Evolutionary conservation across 1,284 basidiomycete genomes (phyloP), one percentile per base, ranked within the genome.

Genomic region (Takashimella tepidaria): DNA sequence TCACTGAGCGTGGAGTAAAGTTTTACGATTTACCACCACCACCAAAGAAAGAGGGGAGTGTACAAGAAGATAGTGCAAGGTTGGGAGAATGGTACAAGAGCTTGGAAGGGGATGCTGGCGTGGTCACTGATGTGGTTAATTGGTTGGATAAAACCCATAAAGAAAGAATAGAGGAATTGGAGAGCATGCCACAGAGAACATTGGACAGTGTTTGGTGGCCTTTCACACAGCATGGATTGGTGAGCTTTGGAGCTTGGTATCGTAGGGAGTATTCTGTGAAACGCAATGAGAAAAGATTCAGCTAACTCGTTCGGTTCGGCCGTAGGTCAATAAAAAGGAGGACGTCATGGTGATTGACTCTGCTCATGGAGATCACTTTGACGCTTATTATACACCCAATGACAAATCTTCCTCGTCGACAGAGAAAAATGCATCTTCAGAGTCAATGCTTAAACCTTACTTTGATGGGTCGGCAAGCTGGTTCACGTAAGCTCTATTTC

Each of bases 401-500:
- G 41, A 31, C 46, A 47, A 45, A 50, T 21, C 21, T 37, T 37
- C 51, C 5, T 19, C 44, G 23, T 16, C 53, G 27, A n/a, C 57
- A 49, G 27, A 54, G 43, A 51, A 82, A 41, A 13, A 25, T 11
- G 8, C 51, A 20, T 22, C 45, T 0, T 27, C 55, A 20, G 56
- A 62, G 3, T 68, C 67, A 37, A 69, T 88, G 24, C 77, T 95
- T 5, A 77, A 80, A 42, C 84, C 88, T 1, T 83, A 88, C 59
- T 84, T 92, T 57, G 95, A 97, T 67, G 87, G 89, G 6, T 95
- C 92, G 0, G 92, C 95, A 0, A 95, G 91, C 13, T 98, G 95
- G 95, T 98, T 95, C 91, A 98, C 95, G 70, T 74, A 45, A 60
- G 69, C 64, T 16, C 11, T 6, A 25, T 41, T n/a, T n/a, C n/a